A percentile compares a stretch with the other conserved stretches of the same genome.
These are phyloP conservation scores for Penicillium pancosmium DNA, from an alignment of 495 filamentous ascomycete genomes.

Conservation along the genomic window DNA sequence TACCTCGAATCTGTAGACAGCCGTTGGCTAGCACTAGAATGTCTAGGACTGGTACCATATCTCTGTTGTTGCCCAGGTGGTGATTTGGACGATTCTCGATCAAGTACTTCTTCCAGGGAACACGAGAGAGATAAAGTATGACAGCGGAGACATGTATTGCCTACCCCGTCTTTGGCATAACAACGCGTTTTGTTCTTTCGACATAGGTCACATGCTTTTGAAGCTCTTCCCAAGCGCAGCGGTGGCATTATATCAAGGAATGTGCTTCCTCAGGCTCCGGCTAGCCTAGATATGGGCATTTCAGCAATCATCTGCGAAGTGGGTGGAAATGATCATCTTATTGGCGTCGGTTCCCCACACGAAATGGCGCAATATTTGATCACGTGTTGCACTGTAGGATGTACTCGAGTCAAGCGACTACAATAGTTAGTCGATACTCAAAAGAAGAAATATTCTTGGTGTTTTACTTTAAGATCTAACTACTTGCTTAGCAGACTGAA, in stretches of 20 bases:
- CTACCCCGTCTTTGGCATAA: constrained; percentile 1
- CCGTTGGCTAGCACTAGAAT: background rate
- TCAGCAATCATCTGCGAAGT: background rate
- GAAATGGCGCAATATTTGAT: constrained; percentile 2
- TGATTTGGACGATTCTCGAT: background rate
- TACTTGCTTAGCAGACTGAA: too few relatives aligned
- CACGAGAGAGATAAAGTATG: constrained; percentile 5
- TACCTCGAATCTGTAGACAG: constrained; percentile 2
- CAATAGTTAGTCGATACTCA: too few relatives aligned
- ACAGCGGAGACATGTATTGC: constrained; percentile 10
- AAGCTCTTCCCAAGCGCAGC: constrained; percentile 6
- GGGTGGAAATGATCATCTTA: background rate
- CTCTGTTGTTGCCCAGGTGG: background rate
- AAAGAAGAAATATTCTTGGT: too few relatives aligned
- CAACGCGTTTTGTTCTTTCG: constrained; percentile 12
- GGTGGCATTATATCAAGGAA: background rate
- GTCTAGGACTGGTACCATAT: background rate
- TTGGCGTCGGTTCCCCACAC: background rate
- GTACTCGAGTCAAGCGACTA: too few relatives aligned
- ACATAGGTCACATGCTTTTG: constrained; percentile 9
- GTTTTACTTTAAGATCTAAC: too few relatives aligned
- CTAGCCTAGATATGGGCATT: background rate
- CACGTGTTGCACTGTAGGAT: background rate
- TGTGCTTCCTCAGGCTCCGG: background rate
- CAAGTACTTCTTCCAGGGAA: background rate